phyloP scores from a whole-genome alignment of 2,329 filamentous ascomycete species.

The Penicillium sp. region DNA sequence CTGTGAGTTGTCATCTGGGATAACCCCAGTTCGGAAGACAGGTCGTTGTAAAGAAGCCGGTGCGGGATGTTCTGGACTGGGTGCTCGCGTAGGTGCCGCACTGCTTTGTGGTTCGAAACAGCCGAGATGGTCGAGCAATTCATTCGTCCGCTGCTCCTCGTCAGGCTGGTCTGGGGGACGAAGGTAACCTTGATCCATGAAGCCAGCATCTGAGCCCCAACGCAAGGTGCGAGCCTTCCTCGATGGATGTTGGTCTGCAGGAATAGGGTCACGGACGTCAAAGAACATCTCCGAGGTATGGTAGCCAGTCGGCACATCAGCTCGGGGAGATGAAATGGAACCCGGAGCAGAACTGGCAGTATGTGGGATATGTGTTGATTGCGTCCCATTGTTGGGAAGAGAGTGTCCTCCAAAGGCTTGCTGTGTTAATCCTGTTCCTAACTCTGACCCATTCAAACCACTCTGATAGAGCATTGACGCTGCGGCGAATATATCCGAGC shows the following conservation, averaged over 20 bases:
- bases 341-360: constrained; percentile 20
- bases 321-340: constrained; percentile 13
- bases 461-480: constrained; percentile 48
- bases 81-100: constrained; percentile 56
- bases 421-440: constrained; percentile 29
- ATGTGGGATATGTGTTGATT: constrained; percentile 16
- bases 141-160: constrained; percentile 54
- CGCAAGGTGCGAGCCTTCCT: constrained; percentile 48
- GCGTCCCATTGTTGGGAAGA: constrained; percentile 23
- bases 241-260: constrained; percentile 37
- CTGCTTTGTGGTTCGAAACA: constrained; percentile 58
- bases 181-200: constrained; percentile 58
- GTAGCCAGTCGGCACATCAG: constrained; percentile 30
- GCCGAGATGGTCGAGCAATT: constrained; percentile 54
- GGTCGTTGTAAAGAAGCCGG: constrained; percentile 10
- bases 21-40: constrained; percentile 5
- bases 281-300: constrained; percentile 41
- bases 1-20: constrained; percentile 24
- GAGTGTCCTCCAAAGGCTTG: constrained; percentile 28
- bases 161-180: constrained; percentile 57
- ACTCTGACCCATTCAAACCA: constrained; percentile 30
- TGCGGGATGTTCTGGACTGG: constrained; percentile 49
- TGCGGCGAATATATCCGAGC: constrained; percentile 56
- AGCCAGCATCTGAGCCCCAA: constrained; percentile 67
- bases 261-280: constrained; percentile 34